These are phyloP conservation scores for Calocera cornea DNA, from an alignment of 768 basidiomycete genomes.

Conservation along the genomic window DNA sequence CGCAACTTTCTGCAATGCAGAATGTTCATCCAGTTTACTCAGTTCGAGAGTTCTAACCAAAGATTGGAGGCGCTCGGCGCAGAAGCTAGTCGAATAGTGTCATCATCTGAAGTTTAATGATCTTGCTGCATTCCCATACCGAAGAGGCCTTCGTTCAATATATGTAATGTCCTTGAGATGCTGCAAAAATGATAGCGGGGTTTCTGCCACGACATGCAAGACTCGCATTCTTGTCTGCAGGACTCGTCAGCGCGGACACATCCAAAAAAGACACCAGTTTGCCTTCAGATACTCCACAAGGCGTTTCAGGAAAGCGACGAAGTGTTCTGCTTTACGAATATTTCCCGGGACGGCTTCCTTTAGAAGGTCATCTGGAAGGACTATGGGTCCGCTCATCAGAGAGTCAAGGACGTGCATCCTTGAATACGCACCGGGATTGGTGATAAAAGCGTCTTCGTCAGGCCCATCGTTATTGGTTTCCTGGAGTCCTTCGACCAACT, in stretches of 20 bases:
- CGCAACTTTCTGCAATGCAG: constrained; percentile 87
- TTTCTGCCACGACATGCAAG: constrained; percentile 97
- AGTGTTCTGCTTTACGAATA: constrained; percentile 97
- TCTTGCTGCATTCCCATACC: constrained; percentile 36
- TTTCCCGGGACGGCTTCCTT: constrained; percentile 96
- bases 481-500: constrained; percentile 84
- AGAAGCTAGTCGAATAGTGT: constrained; percentile 48
- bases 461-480: constrained; percentile 45
- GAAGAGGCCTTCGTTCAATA: constrained; percentile 83
- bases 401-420: background rate
- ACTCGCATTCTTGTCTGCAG: constrained; percentile 92
- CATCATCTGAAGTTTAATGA: constrained; percentile 3
- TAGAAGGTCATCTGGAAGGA: constrained; percentile 85
- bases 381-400: constrained; percentile 28
- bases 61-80: constrained; percentile 88
- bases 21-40: constrained; percentile 78
- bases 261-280: background rate
- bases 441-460: constrained; percentile 72
- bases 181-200: constrained; percentile 89
- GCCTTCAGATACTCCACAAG: constrained; percentile 99
- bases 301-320: constrained; percentile 93
- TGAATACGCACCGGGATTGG: constrained; percentile 58
- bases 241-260: background rate
- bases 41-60: constrained; percentile 86
- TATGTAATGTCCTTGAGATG: constrained; percentile 98